Percentiles rank a stretch among this genome's conserved stretches.
phyloP scores from a whole-genome alignment of 2,329 filamentous ascomycete species.

The Monosporascus cannonballus region DNA sequence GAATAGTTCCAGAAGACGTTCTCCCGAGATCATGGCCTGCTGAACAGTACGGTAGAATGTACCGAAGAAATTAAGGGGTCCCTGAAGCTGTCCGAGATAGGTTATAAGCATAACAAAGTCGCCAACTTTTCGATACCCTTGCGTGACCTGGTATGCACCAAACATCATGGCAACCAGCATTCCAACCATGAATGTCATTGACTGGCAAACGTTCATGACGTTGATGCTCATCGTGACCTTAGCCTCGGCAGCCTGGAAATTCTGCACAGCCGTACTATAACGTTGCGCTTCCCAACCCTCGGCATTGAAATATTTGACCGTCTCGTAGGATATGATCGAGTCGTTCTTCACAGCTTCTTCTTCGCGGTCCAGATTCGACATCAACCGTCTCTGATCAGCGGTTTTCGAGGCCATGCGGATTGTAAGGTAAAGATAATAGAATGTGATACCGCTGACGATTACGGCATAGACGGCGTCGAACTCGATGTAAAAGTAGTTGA shows the following conservation, averaged over 20 bases:
- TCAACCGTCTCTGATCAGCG: constrained; percentile 82
- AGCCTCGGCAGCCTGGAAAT: constrained; percentile 69
- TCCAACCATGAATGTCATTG: constrained; percentile 72
- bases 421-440: constrained; percentile 94
- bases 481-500: constrained; percentile 69
- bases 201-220: constrained; percentile 76
- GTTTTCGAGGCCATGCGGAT: constrained; percentile 93
- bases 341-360: constrained; percentile 98
- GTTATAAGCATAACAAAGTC: constrained; percentile 69
- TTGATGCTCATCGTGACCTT: constrained; percentile 72
- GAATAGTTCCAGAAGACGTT: constrained; percentile 91
- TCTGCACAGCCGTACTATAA: constrained; percentile 63
- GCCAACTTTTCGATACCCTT: constrained; percentile 58
- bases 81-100: constrained; percentile 75
- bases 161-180: constrained; percentile 67
- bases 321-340: constrained; percentile 97
- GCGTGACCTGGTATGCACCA: constrained; percentile 70
- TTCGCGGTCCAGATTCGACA: constrained; percentile 91
- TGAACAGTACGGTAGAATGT: constrained; percentile 96
- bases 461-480: constrained; percentile 90
- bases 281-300: constrained; percentile 72
- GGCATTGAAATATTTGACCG: constrained; percentile 85
- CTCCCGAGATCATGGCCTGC: constrained; percentile 94
- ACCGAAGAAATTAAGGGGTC: constrained; percentile 80
- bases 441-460: constrained; percentile 83